A percentile compares a stretch with the other conserved stretches of the same genome.
Conservation (phyloP, 2,329 filamentous ascomycete genomes). For the Epichloe scottii region DNA sequence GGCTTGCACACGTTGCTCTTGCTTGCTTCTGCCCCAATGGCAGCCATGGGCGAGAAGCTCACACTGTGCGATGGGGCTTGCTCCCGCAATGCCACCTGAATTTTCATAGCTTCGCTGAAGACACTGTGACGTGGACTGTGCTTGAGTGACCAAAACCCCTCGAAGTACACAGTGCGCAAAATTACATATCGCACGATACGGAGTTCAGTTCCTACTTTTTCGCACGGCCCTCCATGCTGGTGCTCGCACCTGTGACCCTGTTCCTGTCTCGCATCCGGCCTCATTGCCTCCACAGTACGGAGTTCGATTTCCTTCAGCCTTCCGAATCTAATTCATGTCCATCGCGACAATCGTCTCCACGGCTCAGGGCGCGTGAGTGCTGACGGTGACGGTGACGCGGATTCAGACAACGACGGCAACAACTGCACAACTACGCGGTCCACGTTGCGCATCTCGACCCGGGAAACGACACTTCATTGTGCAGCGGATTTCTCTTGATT, state of each 20-base stretch:
- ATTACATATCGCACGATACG: rapidly evolving
- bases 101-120: not conserved
- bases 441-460: not conserved
- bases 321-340: slow-evolving; percentile 10
- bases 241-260: not conserved
- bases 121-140: not conserved
- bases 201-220: too few relatives aligned
- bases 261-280: slow-evolving; percentile 5
- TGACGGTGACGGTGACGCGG: slow-evolving; percentile 9
- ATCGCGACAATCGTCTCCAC: slow-evolving; percentile 15
- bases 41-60: not conserved
- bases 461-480: not conserved
- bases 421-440: not conserved
- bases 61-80: not conserved
- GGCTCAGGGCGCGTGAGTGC: slow-evolving; percentile 14
- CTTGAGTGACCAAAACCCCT: not conserved
- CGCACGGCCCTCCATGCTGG: not conserved
- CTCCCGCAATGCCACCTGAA: not conserved
- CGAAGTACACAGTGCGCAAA: not conserved
- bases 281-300: slow-evolving; percentile 4
- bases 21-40: not conserved
- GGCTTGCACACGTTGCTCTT: not conserved
- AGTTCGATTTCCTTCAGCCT: not conserved
- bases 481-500: not conserved
- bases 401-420: slow-evolving; percentile 3